phyloP scores from a whole-genome alignment of 2,329 filamentous ascomycete genomes.

The Bipolaris oryzae region DNA sequence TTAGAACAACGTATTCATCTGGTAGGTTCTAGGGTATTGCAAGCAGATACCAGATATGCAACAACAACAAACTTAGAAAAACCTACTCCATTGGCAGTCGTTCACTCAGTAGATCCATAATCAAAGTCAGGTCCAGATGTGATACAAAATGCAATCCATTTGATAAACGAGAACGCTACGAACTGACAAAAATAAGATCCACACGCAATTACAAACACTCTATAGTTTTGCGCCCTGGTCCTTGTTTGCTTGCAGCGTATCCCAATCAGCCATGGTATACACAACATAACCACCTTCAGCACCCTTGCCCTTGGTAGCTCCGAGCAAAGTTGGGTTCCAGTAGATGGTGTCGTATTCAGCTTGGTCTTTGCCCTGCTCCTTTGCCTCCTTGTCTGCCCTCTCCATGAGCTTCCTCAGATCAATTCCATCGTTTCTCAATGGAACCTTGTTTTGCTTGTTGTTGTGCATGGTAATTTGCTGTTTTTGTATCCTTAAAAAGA shows the following conservation, averaged over 20 bases:
- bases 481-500: constrained; percentile 70
- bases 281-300: constrained; percentile 60
- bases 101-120: background rate
- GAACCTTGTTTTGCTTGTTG: constrained; percentile 80
- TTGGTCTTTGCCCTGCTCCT: constrained; percentile 44
- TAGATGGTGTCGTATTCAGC: constrained; percentile 54
- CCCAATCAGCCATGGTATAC: constrained; percentile 66
- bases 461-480: constrained; percentile 70
- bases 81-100: background rate
- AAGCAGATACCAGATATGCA: background rate
- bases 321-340: constrained; percentile 54
- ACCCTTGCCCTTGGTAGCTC: constrained; percentile 36
- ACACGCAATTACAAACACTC: background rate
- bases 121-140: background rate
- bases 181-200: background rate
- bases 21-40: no score
- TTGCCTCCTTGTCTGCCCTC: constrained; percentile 41
- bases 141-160: background rate
- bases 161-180: constrained; percentile 6
- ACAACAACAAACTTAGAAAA: background rate
- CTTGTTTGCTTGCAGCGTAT: constrained; percentile 51
- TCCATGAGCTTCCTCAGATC: constrained; percentile 59
- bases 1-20: no score
- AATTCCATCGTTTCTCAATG: constrained; percentile 69
- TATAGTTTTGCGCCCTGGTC: constrained; percentile 26